These are phyloP conservation scores for Rhizopus delemar DNA, from an alignment of 371 early-diverging fungal genomes.

Conservation along the genomic window DNA sequence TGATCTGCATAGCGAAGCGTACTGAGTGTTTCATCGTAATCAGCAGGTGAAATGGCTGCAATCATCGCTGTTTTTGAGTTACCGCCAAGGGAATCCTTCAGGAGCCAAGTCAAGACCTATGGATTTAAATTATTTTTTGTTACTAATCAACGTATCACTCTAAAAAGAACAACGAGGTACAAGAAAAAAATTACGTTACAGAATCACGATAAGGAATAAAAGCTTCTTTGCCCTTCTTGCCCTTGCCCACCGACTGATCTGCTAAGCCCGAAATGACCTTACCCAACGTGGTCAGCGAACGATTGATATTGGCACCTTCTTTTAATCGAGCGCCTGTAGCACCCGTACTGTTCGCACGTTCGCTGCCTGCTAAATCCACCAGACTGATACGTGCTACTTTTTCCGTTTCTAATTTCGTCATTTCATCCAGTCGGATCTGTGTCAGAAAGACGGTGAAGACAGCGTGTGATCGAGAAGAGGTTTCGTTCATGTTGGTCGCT, in stretches of 20 bases:
- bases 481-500: slow-evolving; percentile 95
- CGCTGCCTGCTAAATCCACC: slow-evolving; percentile 94
- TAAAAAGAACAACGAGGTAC: not conserved
- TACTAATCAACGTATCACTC: not conserved
- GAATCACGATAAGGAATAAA: slow-evolving; percentile 92
- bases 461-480: slow-evolving; percentile 92
- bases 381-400: slow-evolving; percentile 78
- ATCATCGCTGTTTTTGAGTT: slow-evolving; percentile 95
- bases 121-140: not conserved
- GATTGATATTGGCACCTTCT: slow-evolving; percentile 99
- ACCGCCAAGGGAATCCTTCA: slow-evolving; percentile 93
- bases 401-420: slow-evolving; percentile 69
- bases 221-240: slow-evolving; percentile 55
- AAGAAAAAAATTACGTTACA: slow-evolving; percentile 30
- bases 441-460: slow-evolving; percentile 88
- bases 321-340: slow-evolving; percentile 94
- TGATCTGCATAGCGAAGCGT: slow-evolving; percentile 95
- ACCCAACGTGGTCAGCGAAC: slow-evolving; percentile 92
- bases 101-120: slow-evolving; percentile 84
- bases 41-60: slow-evolving; percentile 82
- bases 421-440: slow-evolving; percentile 60
- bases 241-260: slow-evolving; percentile 61
- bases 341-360: slow-evolving; percentile 94
- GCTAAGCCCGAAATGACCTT: slow-evolving; percentile 97
- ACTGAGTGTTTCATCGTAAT: slow-evolving; percentile 88